phyloP scores from a whole-genome alignment of 2,329 filamentous ascomycete species.

The Rachicladosporium sp. region DNA sequence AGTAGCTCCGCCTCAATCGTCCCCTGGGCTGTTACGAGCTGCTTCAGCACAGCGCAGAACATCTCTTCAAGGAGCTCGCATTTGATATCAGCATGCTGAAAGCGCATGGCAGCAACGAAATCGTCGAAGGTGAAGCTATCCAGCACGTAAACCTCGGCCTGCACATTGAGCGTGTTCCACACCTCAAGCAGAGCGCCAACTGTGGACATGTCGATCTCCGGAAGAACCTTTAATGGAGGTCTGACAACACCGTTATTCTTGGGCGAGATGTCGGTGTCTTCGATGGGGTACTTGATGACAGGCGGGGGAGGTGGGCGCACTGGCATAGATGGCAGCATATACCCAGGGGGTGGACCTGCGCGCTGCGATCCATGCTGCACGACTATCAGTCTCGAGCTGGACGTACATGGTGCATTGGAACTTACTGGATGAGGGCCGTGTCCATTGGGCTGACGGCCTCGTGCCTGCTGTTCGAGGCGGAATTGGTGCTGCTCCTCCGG shows the following conservation, averaged over 20 bases:
- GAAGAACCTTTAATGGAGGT: constrained; percentile 67
- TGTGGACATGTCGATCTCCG: constrained; percentile 65
- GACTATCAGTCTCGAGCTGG: too few species aligned
- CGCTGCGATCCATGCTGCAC: too few species aligned
- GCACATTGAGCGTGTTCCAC: constrained; percentile 97
- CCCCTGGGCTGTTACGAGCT: constrained; percentile 68
- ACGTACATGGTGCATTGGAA: too few species aligned
- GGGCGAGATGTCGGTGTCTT: constrained; percentile 73
- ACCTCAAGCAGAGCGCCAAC: constrained; percentile 78
- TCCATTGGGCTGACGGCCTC: too few species aligned
- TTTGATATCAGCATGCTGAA: constrained; percentile 54
- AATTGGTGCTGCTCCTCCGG: too few species aligned
- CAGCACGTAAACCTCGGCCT: constrained; percentile 83
- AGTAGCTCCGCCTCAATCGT: constrained; percentile 69
- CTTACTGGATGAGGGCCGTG: too few species aligned
- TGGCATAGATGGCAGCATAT: too few species aligned
- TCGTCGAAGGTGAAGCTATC: constrained; percentile 98
- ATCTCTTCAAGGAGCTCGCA: constrained; percentile 83
- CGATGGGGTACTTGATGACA: constrained; percentile 85
- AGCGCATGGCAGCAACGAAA: constrained; percentile 75
- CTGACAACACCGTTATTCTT: constrained; percentile 51
- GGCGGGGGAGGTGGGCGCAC: constrained; percentile 47
- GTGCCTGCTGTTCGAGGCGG: too few species aligned
- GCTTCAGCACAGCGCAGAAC: constrained; percentile 82
- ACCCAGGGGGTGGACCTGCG: too few species aligned